Evolutionary conservation across 305 asterid genomes (phyloP), one percentile per base, ranked within the genome.

Genomic region (Galium porrigens): DNA sequence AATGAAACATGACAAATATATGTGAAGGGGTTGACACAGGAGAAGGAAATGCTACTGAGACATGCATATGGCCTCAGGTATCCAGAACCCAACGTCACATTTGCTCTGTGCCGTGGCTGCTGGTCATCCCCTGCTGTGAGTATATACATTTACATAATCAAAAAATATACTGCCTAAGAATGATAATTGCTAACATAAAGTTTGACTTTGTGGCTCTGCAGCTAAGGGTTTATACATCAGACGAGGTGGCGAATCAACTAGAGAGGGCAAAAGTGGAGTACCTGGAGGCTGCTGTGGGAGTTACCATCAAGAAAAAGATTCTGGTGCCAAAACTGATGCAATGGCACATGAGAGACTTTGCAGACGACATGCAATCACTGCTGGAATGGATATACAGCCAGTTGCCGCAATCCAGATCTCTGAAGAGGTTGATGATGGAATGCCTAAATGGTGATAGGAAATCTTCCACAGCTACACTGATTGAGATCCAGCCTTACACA

Each of bases 91-190:
- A 90, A 83, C 68, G 82, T 88, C 75, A 82, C 84, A 5, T 90
- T 90, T 72, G 90, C 90, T 63, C 91, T 88, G 63, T 90, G 97
- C 79, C 79, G 86, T 70, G 96, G 97, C 83, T 82, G 79, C 72
- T 90, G 96, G 96, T 88, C 95, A 67, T 90, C 96, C 55, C 96
- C 97, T 55, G 96, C 96, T 5, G 96, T 90, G 80, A 85, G 95
- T 76, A 53, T 63, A 59, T 2, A 44, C 22, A 1, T 44, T 17
- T 3, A 15, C 42, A 32, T 58, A 34, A 15, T 49, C 52, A 17
- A 6, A 20, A 0, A 5, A 42, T 3, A 39, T 41, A 32, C 64
- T 0, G 20, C 14, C 10, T 15, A 41, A 9, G 17, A 46, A 46
- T 46, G 18, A 11, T 14, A 18, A 17, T 15, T 2, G 20, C 1